Evolutionary conservation across 495 filamentous ascomycete species (phyloP), one percentile per base, ranked within the genome.

Genomic region (Penicillium macrosclerotiorum): DNA sequence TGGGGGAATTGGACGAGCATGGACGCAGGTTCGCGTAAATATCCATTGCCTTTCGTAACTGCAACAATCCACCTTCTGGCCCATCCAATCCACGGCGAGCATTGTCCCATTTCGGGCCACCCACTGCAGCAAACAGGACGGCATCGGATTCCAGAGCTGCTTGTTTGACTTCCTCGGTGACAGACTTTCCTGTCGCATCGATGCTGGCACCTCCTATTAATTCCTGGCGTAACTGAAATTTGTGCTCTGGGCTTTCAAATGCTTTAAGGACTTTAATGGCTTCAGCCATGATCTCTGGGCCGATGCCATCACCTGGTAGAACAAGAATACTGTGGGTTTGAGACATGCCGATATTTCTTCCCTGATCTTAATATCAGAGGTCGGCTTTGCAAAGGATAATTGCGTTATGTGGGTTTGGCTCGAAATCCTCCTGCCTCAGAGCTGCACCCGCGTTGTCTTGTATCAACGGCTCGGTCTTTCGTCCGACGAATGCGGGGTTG

Each of bases 281-380:
- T 55, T 78, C 75, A 27, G 63, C 40, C 60, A 77, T 77, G 27
- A 80, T 68, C 50, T 80, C 77, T 0, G 76, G 76, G 24, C 77
- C 77, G 54, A 80, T 74, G 40, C 75, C 72, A 47, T 80, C 77
- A 49, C 75, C 77, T 3, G 74, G 72, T 14, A 80, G 70, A 40
- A 77, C 49, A 36, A 79, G 75, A 55, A 80, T 74, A 6, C 69
- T 75, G 64, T 67, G 68, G 11, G 37, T 56, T 55, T 63, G 40
- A 14, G 45, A 23, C 57, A 61, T 64, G 13, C 9, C 26, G 18
- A 4, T 32, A 5, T 20, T 24, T 14, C 20, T 22, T 29, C n/a
- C n/a, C n/a, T n/a, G n/a, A n/a, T 18, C 5, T n/a, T 33, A 31
- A 31, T 24, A 26, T n/a, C 7, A 33, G 11, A 16, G n/a, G 17